Evolutionary conservation across 306 rosid species (phyloP).

Genomic region (Dalbergia cochinchinensis): DNA sequence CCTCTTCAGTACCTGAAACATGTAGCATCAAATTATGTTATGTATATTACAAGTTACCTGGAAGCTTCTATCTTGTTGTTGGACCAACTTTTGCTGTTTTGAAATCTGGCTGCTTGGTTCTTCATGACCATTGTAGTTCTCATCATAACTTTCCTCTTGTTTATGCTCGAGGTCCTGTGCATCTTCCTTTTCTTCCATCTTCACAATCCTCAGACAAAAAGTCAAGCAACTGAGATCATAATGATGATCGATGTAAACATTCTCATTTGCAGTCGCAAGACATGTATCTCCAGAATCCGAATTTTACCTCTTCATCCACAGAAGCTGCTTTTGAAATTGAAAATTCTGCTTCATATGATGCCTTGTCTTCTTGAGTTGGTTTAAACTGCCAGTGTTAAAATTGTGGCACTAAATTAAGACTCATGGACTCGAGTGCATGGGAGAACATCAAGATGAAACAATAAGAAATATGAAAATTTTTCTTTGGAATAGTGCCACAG

Average conservation of each 20-base stretch:
- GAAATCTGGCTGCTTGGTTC: slow-evolving; percentile 36
- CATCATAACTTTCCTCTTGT: slow-evolving; percentile 48
- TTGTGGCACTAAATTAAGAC: not conserved
- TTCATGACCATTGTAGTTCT: slow-evolving; percentile 44
- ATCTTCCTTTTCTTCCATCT: slow-evolving; percentile 64
- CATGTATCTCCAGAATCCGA: slow-evolving; percentile 36
- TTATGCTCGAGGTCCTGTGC: slow-evolving; percentile 28
- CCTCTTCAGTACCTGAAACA: not conserved
- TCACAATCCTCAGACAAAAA: slow-evolving; percentile 40
- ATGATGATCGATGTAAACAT: slow-evolving; percentile 1
- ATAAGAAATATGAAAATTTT: not conserved
- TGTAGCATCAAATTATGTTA: slow-evolving; percentile 6
- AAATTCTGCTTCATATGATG: slow-evolving; percentile 43
- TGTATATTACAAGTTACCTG: slow-evolving; percentile 58
- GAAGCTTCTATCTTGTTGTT: slow-evolving; percentile 64
- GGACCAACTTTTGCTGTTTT: slow-evolving; percentile 61
- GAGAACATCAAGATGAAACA: not conserved
- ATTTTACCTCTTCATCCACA: slow-evolving; percentile 59
- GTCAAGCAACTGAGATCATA: slow-evolving; percentile 3
- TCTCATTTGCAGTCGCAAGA: slow-evolving; percentile 24
- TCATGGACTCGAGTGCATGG: not conserved
- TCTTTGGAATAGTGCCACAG: not conserved
- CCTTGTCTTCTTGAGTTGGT: slow-evolving; percentile 54
- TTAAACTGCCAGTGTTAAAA: slow-evolving; percentile 54
- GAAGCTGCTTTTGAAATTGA: slow-evolving; percentile 57